Evolutionary conservation across 345 rosid species (phyloP), one percentile per base, ranked within the genome.

Genomic region (Ceriops tagal): DNA sequence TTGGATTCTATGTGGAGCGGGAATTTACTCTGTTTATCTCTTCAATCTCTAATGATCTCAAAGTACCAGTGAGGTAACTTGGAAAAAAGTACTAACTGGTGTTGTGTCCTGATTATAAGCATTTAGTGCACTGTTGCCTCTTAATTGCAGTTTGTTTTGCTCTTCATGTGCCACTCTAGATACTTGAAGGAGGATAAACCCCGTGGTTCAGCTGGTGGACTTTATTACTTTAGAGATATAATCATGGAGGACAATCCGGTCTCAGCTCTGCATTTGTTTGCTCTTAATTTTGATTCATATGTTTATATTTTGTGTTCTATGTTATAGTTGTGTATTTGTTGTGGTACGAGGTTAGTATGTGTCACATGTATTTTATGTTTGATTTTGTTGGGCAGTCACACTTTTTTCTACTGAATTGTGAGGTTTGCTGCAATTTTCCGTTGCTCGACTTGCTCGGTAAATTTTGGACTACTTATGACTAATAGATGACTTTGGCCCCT

Each of bases 391-490:
- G 39, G 75, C 82, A 91, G 97, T 83, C 96, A 0, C 92, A 91
- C 68, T 77, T 91, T 62, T 82, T 87, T 78, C 78, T 91, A 73
- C 73, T 91, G 53, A 91, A 89, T 66, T 89, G 92, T 71, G 96
- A 89, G 76, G 96, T 91, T 76, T 91, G 97, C 80, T 91, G 97
- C 81, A 86, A 77, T 80, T 92, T 91, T 67, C 97, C 97, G 34
- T 84, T 92, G 67, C 77, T 78, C 53, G 79, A 80, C 49, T 86
- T 89, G 85, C 91, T 92, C 20, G 92, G 97, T 89, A 78, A 77
- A 58, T 75, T 65, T 8, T 35, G n/a, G 30, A 30, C 62, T 51
- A 62, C 37, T 13, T 37, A 63, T 52, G 4, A 32, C 27, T 24
- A 22, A 55, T 28, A 64, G 28, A 47, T 24, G 21, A 11, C 2